Percentiles rank a stretch among this genome's conserved stretches.
These are phyloP conservation scores for Globisporangium mamillatum DNA, from an alignment of 352 stramenopile genomes.

Conservation along the genomic window DNA sequence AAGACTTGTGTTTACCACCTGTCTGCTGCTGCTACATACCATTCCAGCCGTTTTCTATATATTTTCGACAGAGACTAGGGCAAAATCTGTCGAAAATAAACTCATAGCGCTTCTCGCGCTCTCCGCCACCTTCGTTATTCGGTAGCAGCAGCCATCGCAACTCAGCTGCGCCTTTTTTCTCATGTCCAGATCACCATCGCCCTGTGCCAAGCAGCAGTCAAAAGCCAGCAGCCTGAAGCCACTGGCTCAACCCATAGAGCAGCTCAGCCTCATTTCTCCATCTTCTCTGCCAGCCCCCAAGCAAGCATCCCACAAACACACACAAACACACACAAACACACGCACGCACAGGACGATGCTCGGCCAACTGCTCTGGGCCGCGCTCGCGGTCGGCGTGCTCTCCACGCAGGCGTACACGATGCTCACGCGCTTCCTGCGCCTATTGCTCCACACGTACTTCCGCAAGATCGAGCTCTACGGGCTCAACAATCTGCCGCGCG, in stretches of 20 bases:
- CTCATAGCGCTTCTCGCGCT: background rate
- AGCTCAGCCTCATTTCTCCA: background rate
- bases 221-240: background rate
- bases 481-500: constrained; percentile 75
- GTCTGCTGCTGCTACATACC: background rate
- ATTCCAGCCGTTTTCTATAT: background rate
- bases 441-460: constrained; percentile 75
- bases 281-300: constrained; percentile 11
- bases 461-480: constrained; percentile 76
- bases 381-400: constrained; percentile 45
- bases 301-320: background rate
- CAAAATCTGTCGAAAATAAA: background rate
- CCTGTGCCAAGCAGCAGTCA: background rate
- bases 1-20: background rate
- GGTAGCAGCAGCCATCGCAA: background rate
- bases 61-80: background rate
- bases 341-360: constrained; percentile 6
- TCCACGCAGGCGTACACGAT: constrained; percentile 57
- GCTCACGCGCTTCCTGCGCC: constrained; percentile 58
- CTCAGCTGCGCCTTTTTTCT: constrained; percentile 9
- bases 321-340: background rate
- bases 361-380: constrained; percentile 40
- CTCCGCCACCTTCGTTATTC: background rate
- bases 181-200: background rate
- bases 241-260: background rate